Percentiles rank a stretch among this genome's conserved stretches.
phyloP scores from a whole-genome alignment of 768 basidiomycete genomes.

The Macrolepiota dolichaula region DNA sequence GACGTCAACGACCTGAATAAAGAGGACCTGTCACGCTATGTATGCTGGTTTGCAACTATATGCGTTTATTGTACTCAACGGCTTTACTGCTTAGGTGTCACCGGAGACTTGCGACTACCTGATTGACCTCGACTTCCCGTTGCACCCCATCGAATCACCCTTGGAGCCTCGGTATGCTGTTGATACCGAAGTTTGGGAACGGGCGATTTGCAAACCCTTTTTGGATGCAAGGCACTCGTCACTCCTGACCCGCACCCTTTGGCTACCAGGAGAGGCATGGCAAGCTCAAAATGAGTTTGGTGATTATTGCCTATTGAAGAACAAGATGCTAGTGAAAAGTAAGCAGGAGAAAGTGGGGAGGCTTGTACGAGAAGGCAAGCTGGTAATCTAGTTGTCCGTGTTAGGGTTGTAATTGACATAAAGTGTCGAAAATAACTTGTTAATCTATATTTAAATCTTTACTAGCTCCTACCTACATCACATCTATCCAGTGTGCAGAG shows the following conservation, averaged over 20 bases:
- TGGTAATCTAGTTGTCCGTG: background rate
- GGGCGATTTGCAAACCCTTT: slow-evolving; percentile 77
- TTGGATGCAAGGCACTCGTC: slow-evolving; percentile 78
- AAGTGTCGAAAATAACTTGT: background rate
- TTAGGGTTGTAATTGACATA: background rate
- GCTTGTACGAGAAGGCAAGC: slow-evolving; percentile 8
- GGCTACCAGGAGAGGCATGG: slow-evolving; percentile 74
- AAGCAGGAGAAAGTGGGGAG: slow-evolving; percentile 30
- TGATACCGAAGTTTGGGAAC: slow-evolving; percentile 72
- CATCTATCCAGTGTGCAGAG: background rate
- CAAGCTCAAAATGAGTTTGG: slow-evolving; percentile 73
- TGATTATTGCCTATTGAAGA: slow-evolving; percentile 86
- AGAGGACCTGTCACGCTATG: slow-evolving; percentile 77
- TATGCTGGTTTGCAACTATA: slow-evolving; percentile 29
- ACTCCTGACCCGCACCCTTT: slow-evolving; percentile 71
- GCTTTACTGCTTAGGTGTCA: slow-evolving; percentile 49
- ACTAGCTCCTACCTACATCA: background rate
- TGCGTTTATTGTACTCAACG: slow-evolving; percentile 3
- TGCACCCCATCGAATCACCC: slow-evolving; percentile 47
- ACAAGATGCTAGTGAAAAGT: slow-evolving; percentile 37
- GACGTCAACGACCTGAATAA: slow-evolving; percentile 87
- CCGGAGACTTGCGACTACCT: slow-evolving; percentile 81
- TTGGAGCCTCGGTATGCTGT: slow-evolving; percentile 80
- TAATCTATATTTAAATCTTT: background rate
- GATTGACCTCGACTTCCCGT: slow-evolving; percentile 85